Base-by-base conservation (phyloP, 352 stramenopile species). In the Phytophthora lateralis region DNA sequence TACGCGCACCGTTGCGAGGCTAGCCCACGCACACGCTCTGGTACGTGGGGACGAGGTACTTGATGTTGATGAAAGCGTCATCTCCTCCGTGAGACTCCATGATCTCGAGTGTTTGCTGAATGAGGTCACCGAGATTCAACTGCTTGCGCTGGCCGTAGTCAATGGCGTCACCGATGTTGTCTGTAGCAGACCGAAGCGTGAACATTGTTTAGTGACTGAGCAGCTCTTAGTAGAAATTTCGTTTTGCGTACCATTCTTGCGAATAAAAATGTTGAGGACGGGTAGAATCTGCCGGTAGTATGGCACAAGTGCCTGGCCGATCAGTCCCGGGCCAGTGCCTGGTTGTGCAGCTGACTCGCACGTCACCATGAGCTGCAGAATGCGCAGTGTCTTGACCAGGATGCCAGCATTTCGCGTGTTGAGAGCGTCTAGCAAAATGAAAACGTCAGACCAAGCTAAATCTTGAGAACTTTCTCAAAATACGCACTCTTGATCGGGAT, bases 51-150 rank as follows among this genome's bases (percentile, higher is more conserved):
- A 99, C 78, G 55, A 99, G 88, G 63, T 99, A 99, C 66, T 99
- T 99, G 74, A 99, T 99, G 79, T 99, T 99, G 71, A 99, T 98
- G 73, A 99, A 99, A 4, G 97, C 97, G 71, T 99, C 92, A 66
- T 98, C 90, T 15, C 97, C 97, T 27, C 97, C 97, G 56, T 98
- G 90, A 6, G 91, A 88, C 72, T 99, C 97, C 68, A 99, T 97
- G 57, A 96, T 89, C 69, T 99, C 96, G 3, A 99, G 84, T 12
- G 97, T 99, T 65, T 99, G 93, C 76, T 97, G 90, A 49, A 99
- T 98, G 3, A 99, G 78, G 44, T 98, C 95, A 20, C 97, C 96
- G 30, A 99, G 64, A 72, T 98, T 98, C 45, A 97, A 74, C 56
- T 97, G 81, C 63, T 98, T 98, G 46, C 96, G 83, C 71, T 99